Conservation (phyloP, 1,139 yeast species). For the Geotrichum klebahnii region DNA sequence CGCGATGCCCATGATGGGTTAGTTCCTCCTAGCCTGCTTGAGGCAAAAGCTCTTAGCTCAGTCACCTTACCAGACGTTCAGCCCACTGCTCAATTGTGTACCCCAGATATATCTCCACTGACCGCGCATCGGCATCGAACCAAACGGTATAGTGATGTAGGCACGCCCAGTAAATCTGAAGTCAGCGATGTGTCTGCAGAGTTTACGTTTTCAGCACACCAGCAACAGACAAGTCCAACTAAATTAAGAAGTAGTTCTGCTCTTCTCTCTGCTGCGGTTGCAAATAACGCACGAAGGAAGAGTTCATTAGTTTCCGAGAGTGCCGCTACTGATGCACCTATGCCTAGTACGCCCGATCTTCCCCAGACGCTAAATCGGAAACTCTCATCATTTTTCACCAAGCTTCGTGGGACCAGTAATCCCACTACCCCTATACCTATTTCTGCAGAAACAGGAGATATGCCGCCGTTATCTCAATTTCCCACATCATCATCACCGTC, state of each 20-base stretch:
- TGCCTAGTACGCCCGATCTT: background rate
- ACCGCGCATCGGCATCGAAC: constrained; percentile 2
- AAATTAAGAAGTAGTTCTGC: background rate
- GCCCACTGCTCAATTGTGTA: background rate
- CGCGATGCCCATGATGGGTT: too few relatives aligned
- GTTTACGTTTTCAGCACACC: background rate
- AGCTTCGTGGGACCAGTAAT: too few relatives aligned
- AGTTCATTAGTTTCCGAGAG: background rate
- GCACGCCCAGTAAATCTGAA: constrained; percentile 1
- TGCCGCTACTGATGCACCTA: background rate
- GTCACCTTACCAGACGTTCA: background rate
- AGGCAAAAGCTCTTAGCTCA: background rate
- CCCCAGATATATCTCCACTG: background rate
- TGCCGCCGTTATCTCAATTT: too few relatives aligned
- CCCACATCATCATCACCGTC: too few relatives aligned
- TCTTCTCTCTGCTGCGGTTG: constrained; percentile 3
- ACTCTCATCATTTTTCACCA: constrained; percentile 10
- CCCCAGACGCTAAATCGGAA: constrained; percentile 3
- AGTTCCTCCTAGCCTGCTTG: too few relatives aligned
- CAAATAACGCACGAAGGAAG: background rate
- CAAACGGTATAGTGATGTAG: constrained; percentile 3
- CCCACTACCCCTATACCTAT: too few relatives aligned
- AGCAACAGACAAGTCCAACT: background rate
- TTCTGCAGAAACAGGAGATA: too few relatives aligned
- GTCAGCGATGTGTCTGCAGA: constrained; percentile 7